A percentile compares a stretch with the other conserved stretches of the same genome.
These are phyloP conservation scores for Paraphaeosphaeria sporulosa DNA, from an alignment of 2,329 filamentous ascomycete genomes.

Conservation along the genomic window DNA sequence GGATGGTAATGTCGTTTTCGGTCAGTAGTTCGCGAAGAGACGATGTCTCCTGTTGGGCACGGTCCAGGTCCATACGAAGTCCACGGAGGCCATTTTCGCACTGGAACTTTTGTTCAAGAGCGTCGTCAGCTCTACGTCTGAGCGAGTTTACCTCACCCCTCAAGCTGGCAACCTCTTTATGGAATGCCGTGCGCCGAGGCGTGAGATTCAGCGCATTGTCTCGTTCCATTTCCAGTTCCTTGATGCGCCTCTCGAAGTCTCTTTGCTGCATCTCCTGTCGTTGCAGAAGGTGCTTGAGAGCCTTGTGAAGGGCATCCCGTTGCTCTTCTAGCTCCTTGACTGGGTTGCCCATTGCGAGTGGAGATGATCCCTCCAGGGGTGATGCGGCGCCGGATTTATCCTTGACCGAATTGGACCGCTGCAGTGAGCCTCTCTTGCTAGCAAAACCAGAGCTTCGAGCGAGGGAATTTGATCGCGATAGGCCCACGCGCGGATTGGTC, in stretches of 20 bases:
- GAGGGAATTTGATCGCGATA: slow-evolving; percentile 73
- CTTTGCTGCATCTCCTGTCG: slow-evolving; percentile 85
- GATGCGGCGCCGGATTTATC: slow-evolving; percentile 52
- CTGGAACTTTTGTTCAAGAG: slow-evolving; percentile 94
- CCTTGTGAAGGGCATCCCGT: slow-evolving; percentile 87
- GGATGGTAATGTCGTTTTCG: slow-evolving; percentile 82
- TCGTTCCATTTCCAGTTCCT: slow-evolving; percentile 77
- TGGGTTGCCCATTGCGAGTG: slow-evolving; percentile 36
- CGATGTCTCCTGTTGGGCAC: slow-evolving; percentile 89
- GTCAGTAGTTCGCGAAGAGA: slow-evolving; percentile 80
- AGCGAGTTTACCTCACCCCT: slow-evolving; percentile 85
- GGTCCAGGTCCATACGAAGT: slow-evolving; percentile 95
- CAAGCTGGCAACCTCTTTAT: slow-evolving; percentile 80
- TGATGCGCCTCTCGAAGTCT: slow-evolving; percentile 83
- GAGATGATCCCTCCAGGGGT: slow-evolving; percentile 61
- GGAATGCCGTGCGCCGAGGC: slow-evolving; percentile 79
- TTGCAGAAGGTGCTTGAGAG: slow-evolving; percentile 83
- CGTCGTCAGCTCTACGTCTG: slow-evolving; percentile 87
- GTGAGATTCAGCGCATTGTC: slow-evolving; percentile 74
- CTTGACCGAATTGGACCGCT: slow-evolving; percentile 56
- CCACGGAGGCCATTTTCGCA: slow-evolving; percentile 89
- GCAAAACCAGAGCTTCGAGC: slow-evolving; percentile 60
- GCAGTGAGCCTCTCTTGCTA: slow-evolving; percentile 58
- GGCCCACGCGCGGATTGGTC: slow-evolving; percentile 52
- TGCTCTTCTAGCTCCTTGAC: slow-evolving; percentile 94